phyloP scores from a whole-genome alignment of 1,139 yeast species.

The Geotrichum histeridarum region DNA sequence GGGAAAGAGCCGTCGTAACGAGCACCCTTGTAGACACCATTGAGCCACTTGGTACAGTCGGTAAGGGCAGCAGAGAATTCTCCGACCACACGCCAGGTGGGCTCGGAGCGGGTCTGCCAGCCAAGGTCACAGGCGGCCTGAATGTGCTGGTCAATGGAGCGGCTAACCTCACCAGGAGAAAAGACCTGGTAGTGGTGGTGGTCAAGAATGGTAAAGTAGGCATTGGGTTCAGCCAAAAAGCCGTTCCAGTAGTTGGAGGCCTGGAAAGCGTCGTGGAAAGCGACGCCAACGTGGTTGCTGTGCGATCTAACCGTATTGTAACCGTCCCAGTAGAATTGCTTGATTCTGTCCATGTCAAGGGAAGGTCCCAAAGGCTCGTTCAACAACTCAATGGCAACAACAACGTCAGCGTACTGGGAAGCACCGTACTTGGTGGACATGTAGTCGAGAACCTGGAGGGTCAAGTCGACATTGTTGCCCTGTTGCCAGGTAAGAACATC shows the following conservation, averaged over 20 bases:
- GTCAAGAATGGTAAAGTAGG: constrained; percentile 70
- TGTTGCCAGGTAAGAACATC: constrained; percentile 52
- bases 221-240: constrained; percentile 43
- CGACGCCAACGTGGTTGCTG: constrained; percentile 49
- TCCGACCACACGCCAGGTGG: constrained; percentile 75
- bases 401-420: constrained; percentile 60
- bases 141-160: constrained; percentile 58
- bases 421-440: constrained; percentile 61
- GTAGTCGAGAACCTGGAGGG: constrained; percentile 45
- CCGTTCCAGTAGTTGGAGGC: constrained; percentile 57
- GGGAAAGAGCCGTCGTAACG: constrained; percentile 69
- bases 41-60: constrained; percentile 87
- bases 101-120: constrained; percentile 45
- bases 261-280: constrained; percentile 73
- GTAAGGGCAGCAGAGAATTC: constrained; percentile 95
- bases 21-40: constrained; percentile 86
- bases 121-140: constrained; percentile 62
- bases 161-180: constrained; percentile 53
- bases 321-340: constrained; percentile 53
- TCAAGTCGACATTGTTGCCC: constrained; percentile 47
- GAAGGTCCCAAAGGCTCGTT: constrained; percentile 85
- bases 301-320: constrained; percentile 48
- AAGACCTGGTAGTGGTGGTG: constrained; percentile 93
- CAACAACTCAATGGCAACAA: constrained; percentile 76
- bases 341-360: constrained; percentile 54